These are phyloP conservation scores for Hydnomerulius pinastri DNA, from an alignment of 768 basidiomycete genomes.

Conservation along the genomic window DNA sequence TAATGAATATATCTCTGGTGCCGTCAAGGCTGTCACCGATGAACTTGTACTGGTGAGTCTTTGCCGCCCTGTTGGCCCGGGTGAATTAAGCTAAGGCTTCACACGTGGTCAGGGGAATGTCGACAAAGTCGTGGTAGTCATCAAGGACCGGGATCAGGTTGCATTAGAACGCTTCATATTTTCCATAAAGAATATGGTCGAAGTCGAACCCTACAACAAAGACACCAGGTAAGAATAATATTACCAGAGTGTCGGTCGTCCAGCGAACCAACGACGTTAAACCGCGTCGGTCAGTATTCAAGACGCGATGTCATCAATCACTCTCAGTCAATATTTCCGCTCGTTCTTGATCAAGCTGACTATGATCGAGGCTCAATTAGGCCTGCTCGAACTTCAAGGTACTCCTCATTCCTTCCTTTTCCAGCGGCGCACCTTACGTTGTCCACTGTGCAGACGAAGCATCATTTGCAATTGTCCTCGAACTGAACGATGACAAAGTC, in stretches of 20 bases:
- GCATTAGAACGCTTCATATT: slow-evolving; percentile 92
- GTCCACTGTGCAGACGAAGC: slow-evolving; percentile 52
- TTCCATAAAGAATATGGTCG: slow-evolving; percentile 79
- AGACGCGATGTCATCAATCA: slow-evolving; percentile 63
- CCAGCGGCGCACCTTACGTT: background rate
- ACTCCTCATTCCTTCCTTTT: slow-evolving; percentile 4
- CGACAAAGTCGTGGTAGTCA: slow-evolving; percentile 78
- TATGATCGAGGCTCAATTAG: slow-evolving; percentile 74
- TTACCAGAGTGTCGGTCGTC: background rate
- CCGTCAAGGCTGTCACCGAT: slow-evolving; percentile 77
- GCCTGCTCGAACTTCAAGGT: slow-evolving; percentile 59
- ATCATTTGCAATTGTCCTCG: slow-evolving; percentile 82
- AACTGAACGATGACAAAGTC: slow-evolving; percentile 66
- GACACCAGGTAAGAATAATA: slow-evolving; percentile 54
- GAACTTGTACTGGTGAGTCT: slow-evolving; percentile 69
- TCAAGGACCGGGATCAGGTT: slow-evolving; percentile 78
- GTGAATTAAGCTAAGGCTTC: too few relatives aligned
- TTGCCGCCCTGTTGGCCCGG: too few relatives aligned
- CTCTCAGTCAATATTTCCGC: slow-evolving; percentile 76
- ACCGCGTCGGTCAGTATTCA: slow-evolving; percentile 51
- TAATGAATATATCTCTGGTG: slow-evolving; percentile 87
- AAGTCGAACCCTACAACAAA: slow-evolving; percentile 69
- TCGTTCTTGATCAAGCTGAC: slow-evolving; percentile 80
- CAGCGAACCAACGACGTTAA: slow-evolving; percentile 5
- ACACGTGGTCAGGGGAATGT: slow-evolving; percentile 61